Conservation (phyloP, 495 filamentous ascomycete genomes). For the Mytilinidion resinicola region DNA sequence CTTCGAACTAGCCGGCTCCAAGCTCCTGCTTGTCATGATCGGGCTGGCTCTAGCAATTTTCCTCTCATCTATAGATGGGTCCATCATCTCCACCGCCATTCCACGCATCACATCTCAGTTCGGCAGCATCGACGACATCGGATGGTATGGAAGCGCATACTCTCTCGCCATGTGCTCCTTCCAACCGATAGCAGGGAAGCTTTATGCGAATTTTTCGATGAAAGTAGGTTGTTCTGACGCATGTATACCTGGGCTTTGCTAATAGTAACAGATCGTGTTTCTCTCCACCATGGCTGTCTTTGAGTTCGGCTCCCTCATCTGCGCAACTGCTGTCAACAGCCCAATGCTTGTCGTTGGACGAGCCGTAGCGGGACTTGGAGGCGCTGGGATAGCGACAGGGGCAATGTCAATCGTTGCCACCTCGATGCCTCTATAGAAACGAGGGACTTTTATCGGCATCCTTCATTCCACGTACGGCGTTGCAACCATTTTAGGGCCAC, state of each 20-base stretch:
- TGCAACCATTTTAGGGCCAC: conserved; percentile 22
- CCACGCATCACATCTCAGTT: conserved; percentile 74
- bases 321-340: conserved; percentile 38
- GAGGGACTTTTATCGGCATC: conserved; percentile 1
- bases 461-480: conserved; percentile 28
- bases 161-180: conserved; percentile 58
- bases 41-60: no score
- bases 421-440: background rate
- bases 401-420: background rate
- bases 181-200: conserved; percentile 34
- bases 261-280: conserved; percentile 9
- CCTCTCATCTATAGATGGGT: no score
- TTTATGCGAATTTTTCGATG: conserved; percentile 30
- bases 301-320: conserved; percentile 39
- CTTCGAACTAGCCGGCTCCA: no score
- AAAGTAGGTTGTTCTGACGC: no score
- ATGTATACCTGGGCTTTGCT: background rate
- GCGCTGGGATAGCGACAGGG: background rate
- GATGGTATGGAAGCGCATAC: conserved; percentile 67
- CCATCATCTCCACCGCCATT: conserved; percentile 45
- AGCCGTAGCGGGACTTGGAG: conserved; percentile 36
- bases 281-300: conserved; percentile 3
- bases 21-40: no score
- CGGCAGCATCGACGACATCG: conserved; percentile 62
- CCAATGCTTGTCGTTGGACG: conserved; percentile 43